Evolutionary conservation across 2,329 filamentous ascomycete genomes (phyloP), one percentile per base, ranked within the genome.

Genomic region (Westerdykella aurantiaca): DNA sequence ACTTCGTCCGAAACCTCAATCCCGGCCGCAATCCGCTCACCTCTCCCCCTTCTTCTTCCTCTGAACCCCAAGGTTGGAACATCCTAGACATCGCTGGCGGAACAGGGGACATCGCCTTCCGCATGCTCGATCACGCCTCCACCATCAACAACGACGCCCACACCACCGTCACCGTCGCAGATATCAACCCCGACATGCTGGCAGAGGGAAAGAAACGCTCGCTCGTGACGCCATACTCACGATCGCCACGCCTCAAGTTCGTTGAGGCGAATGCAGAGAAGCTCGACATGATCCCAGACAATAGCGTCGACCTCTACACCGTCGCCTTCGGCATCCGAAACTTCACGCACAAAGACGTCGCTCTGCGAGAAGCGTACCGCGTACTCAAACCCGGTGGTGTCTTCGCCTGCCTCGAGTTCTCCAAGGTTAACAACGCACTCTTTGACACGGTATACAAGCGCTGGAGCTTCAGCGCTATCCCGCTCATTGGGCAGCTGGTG

Each of bases 241-340:
- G 74, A 42, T 72, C 72, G 1, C 67, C 71, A 9, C 69, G 80
- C 3, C 63, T 84, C n/a, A 66, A 69, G 43, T 98, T 95, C 70
- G 77, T 96, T 55, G 85, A 95, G 59, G 91, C 88, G 49, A 95
- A 98, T 64, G 93, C 93, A 7, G 88, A 96, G 62, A 72, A 80
- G 39, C 78, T 97, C 23, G 70, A 67, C 41, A 77, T 52, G 58
- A 79, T 96, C 43, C 76, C 83, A 2, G 75, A 80, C 57, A 76
- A 78, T 61, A 85, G 79, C n/a, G 76, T 97, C 43, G 93, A 98
- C 66, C 77, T 98, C 5, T 98, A 98, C 73, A 98, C 93, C 0
- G 93, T 98, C 3, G 89, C 91, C 0, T 98, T 98, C 61, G 93
- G 93, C 25, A 97, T 98, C 64, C 80, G 93, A 41, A 98, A 98